A percentile compares a stretch with the other conserved stretches of the same genome.
phyloP scores from a whole-genome alignment of 495 filamentous ascomycete genomes.

The Coniosporium apollinis region DNA sequence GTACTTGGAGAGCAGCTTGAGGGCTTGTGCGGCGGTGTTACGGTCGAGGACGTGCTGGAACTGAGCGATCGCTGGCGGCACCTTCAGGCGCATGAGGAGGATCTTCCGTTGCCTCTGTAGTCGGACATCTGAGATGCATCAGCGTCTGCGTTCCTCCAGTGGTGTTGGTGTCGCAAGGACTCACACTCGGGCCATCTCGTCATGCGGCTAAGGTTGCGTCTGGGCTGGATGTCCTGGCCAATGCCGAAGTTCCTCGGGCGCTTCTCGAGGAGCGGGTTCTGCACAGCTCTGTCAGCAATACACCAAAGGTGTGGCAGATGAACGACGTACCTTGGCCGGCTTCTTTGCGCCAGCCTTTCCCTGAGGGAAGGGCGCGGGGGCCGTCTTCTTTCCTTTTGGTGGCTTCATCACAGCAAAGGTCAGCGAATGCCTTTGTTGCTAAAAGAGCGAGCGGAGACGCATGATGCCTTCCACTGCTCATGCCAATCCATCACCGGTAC shows the following conservation, averaged over 20 bases:
- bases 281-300: conserved; percentile 14
- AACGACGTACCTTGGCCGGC: conserved; percentile 66
- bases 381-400: conserved; percentile 93
- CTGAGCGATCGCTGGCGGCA: conserved; percentile 92
- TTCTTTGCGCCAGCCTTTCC: conserved; percentile 90
- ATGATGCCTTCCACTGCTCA: not conserved
- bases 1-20: conserved; percentile 99
- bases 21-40: conserved; percentile 89
- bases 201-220: conserved; percentile 95
- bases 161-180: not conserved
- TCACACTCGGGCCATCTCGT: conserved; percentile 94
- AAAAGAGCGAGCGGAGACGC: conserved; percentile 20
- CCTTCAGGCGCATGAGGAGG: conserved; percentile 95
- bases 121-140: conserved; percentile 38
- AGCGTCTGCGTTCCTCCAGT: too few species aligned
- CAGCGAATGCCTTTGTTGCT: conserved; percentile 82
- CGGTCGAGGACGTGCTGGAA: conserved; percentile 96
- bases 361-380: conserved; percentile 90
- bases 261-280: conserved; percentile 99
- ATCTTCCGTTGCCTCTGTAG: conserved; percentile 99
- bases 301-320: conserved; percentile 2
- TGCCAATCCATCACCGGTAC: not conserved
- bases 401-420: conserved; percentile 89
- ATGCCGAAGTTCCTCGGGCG: conserved; percentile 95
- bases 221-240: conserved; percentile 96